phyloP scores from a whole-genome alignment of 2,329 filamentous ascomycete species.

The Trichophyton equinum region DNA sequence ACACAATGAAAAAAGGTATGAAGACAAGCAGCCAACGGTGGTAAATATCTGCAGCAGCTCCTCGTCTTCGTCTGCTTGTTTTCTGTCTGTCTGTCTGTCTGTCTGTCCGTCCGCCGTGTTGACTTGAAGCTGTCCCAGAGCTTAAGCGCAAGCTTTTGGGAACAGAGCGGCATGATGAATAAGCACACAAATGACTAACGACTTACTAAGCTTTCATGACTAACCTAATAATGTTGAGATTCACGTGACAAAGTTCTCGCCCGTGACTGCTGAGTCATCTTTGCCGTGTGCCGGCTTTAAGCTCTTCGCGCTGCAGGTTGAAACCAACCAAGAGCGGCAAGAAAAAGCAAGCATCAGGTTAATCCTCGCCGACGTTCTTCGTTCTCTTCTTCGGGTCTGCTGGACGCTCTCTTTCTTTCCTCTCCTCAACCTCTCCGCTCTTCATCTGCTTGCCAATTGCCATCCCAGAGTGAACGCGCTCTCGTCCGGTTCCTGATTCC shows the following conservation, averaged over 20 bases:
- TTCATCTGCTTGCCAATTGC: neutral
- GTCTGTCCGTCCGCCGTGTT: no score
- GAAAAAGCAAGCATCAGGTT: slow-evolving; percentile 5
- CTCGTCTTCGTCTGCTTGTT: no score
- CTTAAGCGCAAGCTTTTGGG: neutral
- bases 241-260: neutral
- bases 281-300: slow-evolving; percentile 1
- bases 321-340: neutral
- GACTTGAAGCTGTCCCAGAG: neutral
- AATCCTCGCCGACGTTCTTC: slow-evolving; percentile 8
- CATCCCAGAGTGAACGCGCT: neutral
- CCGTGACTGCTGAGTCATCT: slow-evolving; percentile 3
- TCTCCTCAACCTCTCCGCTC: slow-evolving; percentile 9
- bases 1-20: no score
- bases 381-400: neutral
- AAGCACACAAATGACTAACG: neutral
- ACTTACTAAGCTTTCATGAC: neutral
- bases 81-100: no score
- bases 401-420: neutral
- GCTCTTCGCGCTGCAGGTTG: neutral
- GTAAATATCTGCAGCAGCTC: no score
- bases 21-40: neutral
- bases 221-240: neutral
- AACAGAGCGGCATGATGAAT: neutral
- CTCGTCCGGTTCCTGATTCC: neutral